Evolutionary conservation across 306 rosid species (phyloP), one percentile per base, ranked within the genome.

Genomic region (Citrullus mucosospermus): DNA sequence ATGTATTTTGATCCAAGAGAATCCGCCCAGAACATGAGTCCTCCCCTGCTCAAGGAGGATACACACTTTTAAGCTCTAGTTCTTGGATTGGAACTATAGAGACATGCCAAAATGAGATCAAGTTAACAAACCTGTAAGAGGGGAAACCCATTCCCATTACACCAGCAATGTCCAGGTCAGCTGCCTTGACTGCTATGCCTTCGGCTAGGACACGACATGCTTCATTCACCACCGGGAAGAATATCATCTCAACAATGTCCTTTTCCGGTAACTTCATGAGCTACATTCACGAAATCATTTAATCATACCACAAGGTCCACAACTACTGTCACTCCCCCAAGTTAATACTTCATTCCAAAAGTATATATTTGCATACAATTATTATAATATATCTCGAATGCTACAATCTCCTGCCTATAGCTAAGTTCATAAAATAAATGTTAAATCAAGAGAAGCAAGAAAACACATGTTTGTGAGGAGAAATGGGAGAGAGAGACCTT

Each of bases 141-240:
- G 99, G 99, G 79, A 95, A 95, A 25, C 99, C 99, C 99, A 95
- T 92, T 77, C 96, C 99, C 93, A 88, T 91, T 83, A 92, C 83
- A 32, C 90, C 79, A 81, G 97, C 84, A 79, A 95, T 88, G 79
- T 92, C 99, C 17, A 95, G 92, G 87, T 95, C 97, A 30, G 96
- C 87, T 28, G 97, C 92, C 83, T 95, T 95, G 75, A 92, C 93
- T 13, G 86, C 92, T 78, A 95, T 92, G 61, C 97, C 97, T 80
- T 95, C 99, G 22, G 89, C 99, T 70, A 91, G 96, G 80, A 95
- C 96, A 50, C 97, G 92, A 48, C 99, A 95, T 4, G 99, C 97
- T 85, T 95, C 99, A 46, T 95, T 95, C 81, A 95, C 97, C 85
- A 95, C 99, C 0, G 97, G 97, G 83, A 95, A 90, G 86, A 95